These are phyloP conservation scores for Aspergillus calidoustus DNA, from an alignment of 2,329 filamentous ascomycete genomes.

Conservation along the genomic window DNA sequence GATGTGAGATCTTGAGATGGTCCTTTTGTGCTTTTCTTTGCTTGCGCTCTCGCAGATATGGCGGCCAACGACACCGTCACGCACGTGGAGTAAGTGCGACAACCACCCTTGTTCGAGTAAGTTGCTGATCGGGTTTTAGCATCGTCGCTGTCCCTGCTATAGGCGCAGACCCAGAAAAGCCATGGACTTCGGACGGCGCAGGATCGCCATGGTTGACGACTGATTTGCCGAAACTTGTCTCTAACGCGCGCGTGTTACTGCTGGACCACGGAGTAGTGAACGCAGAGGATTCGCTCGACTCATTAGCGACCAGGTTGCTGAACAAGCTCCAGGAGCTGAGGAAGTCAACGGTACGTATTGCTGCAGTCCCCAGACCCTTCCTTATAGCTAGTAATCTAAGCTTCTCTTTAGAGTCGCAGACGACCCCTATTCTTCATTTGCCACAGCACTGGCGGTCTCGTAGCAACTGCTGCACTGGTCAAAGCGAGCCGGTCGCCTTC, in stretches of 20 bases:
- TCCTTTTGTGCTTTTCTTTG: background rate
- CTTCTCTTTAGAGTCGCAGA: conserved; percentile 21
- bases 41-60: conserved; percentile 14
- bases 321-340: conserved; percentile 30
- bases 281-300: conserved; percentile 33
- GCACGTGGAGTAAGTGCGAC: conserved; percentile 33
- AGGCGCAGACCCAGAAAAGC: conserved; percentile 35
- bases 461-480: conserved; percentile 62
- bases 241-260: conserved; percentile 34
- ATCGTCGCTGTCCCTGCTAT: conserved; percentile 43
- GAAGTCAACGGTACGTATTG: conserved; percentile 24
- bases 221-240: conserved; percentile 27
- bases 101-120: background rate
- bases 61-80: conserved; percentile 11
- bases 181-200: conserved; percentile 32
- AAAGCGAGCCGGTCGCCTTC: conserved; percentile 34
- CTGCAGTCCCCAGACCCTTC: background rate
- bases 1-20: background rate
- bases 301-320: conserved; percentile 31
- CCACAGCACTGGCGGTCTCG: conserved; percentile 65
- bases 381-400: background rate
- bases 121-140: conserved; percentile 22
- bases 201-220: conserved; percentile 33
- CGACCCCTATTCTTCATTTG: conserved; percentile 65
- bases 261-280: conserved; percentile 34